Conservation (phyloP, 768 basidiomycete genomes). For the Cystobasidium ongulense region DNA sequence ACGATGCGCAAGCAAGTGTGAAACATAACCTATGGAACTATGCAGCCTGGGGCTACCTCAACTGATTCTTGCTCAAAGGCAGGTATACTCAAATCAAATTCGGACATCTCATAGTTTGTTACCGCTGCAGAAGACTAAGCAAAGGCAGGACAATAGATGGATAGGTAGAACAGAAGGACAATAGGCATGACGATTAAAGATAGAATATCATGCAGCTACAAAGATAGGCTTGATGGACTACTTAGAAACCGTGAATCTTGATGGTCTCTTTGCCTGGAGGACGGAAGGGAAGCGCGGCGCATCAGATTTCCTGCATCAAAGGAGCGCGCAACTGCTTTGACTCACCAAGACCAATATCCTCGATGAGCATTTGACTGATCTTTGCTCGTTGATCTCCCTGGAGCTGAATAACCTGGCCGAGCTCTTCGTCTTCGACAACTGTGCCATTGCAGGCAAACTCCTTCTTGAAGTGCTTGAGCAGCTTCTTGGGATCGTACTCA, state of each 20-base stretch:
- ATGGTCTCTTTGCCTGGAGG: constrained; percentile 37
- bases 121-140: background rate
- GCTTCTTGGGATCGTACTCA: constrained; percentile 95
- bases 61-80: too few species aligned
- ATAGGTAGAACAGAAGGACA: background rate
- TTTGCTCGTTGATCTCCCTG: constrained; percentile 94
- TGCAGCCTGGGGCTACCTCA: too few species aligned
- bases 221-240: background rate
- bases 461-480: constrained; percentile 99
- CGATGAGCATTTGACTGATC: constrained; percentile 76
- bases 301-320: background rate
- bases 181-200: background rate
- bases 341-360: constrained; percentile 65
- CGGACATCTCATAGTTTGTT: background rate
- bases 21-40: too few species aligned
- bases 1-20: too few species aligned
- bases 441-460: constrained; percentile 68
- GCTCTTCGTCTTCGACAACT: constrained; percentile 86
- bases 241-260: constrained; percentile 44
- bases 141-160: background rate
- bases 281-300: background rate
- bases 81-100: too few species aligned
- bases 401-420: constrained; percentile 94
- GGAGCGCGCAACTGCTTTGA: background rate
- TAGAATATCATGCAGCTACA: background rate